phyloP scores from a whole-genome alignment of 768 basidiomycete genomes.

The Fomitopsis pulvina region DNA sequence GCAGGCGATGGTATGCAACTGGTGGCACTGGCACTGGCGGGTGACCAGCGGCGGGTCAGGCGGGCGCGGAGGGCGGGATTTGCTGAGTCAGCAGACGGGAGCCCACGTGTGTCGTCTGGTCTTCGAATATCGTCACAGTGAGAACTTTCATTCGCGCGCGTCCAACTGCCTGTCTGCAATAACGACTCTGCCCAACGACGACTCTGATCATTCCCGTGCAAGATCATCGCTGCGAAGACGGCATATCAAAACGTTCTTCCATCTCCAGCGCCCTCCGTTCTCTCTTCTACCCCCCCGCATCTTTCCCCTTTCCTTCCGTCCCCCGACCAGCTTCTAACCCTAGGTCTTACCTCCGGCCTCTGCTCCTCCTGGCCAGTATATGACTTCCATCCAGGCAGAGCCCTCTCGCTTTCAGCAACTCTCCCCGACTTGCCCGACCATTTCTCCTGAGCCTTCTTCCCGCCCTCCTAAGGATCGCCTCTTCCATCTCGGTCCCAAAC shows the following conservation, averaged over 20 bases:
- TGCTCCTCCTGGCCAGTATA: background rate
- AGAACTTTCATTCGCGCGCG: constrained; percentile 14
- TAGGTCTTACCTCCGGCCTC: background rate
- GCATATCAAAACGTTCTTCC: constrained; percentile 6
- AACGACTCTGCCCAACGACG: background rate
- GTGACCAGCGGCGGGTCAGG: background rate
- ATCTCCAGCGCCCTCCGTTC: constrained; percentile 5
- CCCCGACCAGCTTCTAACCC: constrained; percentile 6
- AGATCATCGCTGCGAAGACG: background rate
- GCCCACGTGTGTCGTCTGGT: constrained; percentile 4
- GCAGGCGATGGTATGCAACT: background rate
- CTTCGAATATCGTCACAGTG: constrained; percentile 27
- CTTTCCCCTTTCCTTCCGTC: background rate
- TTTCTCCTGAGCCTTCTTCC: constrained; percentile 37
- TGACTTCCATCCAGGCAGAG: constrained; percentile 11
- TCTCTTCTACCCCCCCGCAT: constrained; percentile 3
- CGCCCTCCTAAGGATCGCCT: constrained; percentile 24
- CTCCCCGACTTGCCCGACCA: constrained; percentile 38
- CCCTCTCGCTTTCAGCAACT: constrained; percentile 15
- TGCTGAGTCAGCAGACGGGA: constrained; percentile 1
- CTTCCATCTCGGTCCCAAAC: constrained; percentile 17
- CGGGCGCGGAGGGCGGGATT: background rate
- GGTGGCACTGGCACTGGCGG: background rate
- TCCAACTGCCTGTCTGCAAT: background rate
- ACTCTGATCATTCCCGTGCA: background rate